Conservation (phyloP, 345 rosid species). For the Combretum micranthum region DNA sequence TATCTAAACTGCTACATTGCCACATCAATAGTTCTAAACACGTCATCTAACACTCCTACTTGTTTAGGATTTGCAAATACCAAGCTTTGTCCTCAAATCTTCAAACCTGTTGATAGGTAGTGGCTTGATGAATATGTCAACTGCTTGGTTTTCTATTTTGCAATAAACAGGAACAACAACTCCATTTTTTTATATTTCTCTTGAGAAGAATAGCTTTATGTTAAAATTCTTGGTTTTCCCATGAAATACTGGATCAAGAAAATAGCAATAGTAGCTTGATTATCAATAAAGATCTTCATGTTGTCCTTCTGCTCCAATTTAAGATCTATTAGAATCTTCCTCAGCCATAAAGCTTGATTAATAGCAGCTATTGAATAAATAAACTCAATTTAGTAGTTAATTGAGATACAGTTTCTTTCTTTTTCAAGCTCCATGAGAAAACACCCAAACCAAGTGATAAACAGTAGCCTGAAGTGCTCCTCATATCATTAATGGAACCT, state of each 20-base stretch:
- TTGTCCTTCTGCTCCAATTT: neutral
- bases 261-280: neutral
- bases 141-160: no score
- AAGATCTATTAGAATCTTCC: neutral
- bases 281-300: neutral
- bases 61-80: no score
- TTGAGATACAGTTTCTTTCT: neutral
- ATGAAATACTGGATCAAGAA: no score
- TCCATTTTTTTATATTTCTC: neutral
- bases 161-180: no score
- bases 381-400: neutral
- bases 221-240: neutral
- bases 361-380: neutral
- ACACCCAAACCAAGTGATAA: neutral
- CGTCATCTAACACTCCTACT: no score
- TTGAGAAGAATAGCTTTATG: neutral
- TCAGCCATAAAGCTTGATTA: neutral
- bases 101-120: no score
- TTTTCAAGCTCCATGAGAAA: neutral
- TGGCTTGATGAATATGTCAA: no score
- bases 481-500: no score
- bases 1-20: no score
- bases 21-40: no score
- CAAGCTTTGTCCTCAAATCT: no score
- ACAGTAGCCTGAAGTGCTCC: neutral